Conservation (phyloP, 352 stramenopile species). For the Phytophthora idaei region DNA sequence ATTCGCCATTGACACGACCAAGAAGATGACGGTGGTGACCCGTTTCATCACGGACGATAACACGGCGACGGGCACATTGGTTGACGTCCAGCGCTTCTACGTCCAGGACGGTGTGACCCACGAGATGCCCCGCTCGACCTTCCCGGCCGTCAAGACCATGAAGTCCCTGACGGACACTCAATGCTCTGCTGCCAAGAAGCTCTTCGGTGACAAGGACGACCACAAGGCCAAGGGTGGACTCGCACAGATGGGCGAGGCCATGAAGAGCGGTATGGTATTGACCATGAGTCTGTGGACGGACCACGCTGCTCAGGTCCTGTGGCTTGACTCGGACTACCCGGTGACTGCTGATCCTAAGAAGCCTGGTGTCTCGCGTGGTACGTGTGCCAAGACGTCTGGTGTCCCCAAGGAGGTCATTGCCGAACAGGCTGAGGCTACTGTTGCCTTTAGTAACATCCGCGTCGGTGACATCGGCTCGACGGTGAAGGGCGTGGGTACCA, state of each 20-base stretch:
- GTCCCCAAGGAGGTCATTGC: constrained; percentile 46
- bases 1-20: constrained; percentile 31
- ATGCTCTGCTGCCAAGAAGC: constrained; percentile 29
- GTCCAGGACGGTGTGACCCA: constrained; percentile 21
- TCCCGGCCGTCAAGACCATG: constrained; percentile 19
- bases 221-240: constrained; percentile 46
- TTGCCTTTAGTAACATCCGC: constrained; percentile 52
- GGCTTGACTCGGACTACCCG: constrained; percentile 68
- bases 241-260: constrained; percentile 44
- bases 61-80: constrained; percentile 22
- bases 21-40: constrained; percentile 34
- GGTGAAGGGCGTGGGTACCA: constrained; percentile 20
- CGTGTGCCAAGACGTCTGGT: constrained; percentile 50
- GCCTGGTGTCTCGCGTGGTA: constrained; percentile 53
- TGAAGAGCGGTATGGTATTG: constrained; percentile 61
- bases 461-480: constrained; percentile 63
- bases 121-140: constrained; percentile 23
- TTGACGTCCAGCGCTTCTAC: constrained; percentile 29
- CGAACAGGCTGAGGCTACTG: constrained; percentile 46
- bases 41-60: constrained; percentile 36
- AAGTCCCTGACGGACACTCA: constrained; percentile 28
- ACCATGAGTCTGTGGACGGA: constrained; percentile 76
- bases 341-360: constrained; percentile 30
- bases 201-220: constrained; percentile 54
- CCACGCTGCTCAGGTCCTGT: constrained; percentile 54